Evolutionary conservation across 331 rosid genomes (phyloP).

Genomic region (Quercus lobata): DNA sequence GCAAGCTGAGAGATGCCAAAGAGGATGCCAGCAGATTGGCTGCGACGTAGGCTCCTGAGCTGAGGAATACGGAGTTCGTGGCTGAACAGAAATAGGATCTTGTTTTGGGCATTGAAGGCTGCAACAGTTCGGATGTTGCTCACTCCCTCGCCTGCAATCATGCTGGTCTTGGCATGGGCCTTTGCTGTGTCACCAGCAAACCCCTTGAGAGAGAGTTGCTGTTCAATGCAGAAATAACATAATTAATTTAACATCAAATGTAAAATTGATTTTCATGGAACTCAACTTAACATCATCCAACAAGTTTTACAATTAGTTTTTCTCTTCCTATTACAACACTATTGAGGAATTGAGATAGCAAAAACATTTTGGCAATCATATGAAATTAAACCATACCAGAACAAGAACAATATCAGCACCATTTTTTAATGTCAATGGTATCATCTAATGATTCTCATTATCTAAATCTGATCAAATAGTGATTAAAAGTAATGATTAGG

Average conservation of each 20-base stretch:
- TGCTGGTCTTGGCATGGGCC: constrained; percentile 98
- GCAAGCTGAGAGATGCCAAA: constrained; percentile 94
- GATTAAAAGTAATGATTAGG: no score
- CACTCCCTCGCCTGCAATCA: constrained; percentile 99
- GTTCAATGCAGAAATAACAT: constrained; percentile 20
- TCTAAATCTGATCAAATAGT: no score
- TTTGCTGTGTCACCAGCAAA: constrained; percentile 99
- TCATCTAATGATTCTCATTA: no score
- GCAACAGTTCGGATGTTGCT: constrained; percentile 98
- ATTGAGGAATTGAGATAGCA: no score
- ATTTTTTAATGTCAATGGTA: no score
- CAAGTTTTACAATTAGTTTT: no score
- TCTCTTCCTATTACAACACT: no score
- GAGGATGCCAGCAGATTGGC: constrained; percentile 72
- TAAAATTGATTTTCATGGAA: no score
- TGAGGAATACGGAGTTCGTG: constrained; percentile 78
- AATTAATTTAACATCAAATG: constrained; percentile 9
- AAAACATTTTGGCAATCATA: no score
- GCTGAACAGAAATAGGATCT: constrained; percentile 70
- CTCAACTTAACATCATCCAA: no score
- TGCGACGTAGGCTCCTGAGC: constrained; percentile 65
- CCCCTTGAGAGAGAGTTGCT: constrained; percentile 98
- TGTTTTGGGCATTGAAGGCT: constrained; percentile 92
- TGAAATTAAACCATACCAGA: no score
- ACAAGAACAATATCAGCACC: no score